Evolutionary conservation across 2,329 filamentous ascomycete genomes (phyloP).

Genomic region (Aspergillus sp.): DNA sequence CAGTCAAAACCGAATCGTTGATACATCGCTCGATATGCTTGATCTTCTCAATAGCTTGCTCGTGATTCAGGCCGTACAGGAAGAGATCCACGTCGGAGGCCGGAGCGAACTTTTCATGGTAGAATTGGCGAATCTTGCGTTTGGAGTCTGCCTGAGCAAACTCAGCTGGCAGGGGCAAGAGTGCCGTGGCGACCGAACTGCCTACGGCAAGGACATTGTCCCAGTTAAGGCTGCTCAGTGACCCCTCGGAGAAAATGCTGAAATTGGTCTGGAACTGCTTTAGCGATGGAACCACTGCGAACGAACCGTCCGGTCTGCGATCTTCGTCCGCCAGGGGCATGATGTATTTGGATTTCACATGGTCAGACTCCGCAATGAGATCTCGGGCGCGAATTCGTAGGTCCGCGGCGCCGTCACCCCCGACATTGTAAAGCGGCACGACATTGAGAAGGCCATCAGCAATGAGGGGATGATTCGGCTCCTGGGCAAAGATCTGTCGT

Average conservation of each 20-base stretch:
- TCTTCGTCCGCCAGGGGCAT: constrained; percentile 50
- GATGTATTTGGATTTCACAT: constrained; percentile 40
- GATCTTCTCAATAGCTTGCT: constrained; percentile 83
- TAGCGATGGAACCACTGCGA: constrained; percentile 69
- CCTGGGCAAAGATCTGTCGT: constrained; percentile 45
- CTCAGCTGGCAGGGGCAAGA: constrained; percentile 70
- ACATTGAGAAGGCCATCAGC: constrained; percentile 38
- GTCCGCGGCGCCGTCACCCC: constrained; percentile 24
- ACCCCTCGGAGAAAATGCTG: constrained; percentile 78
- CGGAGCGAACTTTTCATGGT: constrained; percentile 78
- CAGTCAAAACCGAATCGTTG: constrained; percentile 76
- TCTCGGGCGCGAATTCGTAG: constrained; percentile 40
- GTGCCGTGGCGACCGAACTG: constrained; percentile 77
- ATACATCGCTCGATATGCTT: constrained; percentile 77
- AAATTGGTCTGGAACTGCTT: constrained; percentile 80
- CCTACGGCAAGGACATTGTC: constrained; percentile 80
- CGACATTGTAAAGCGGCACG: constrained; percentile 38
- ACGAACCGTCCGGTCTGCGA: constrained; percentile 65
- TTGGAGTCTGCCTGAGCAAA: constrained; percentile 62
- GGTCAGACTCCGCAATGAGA: constrained; percentile 33
- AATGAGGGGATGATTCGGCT: constrained; percentile 35
- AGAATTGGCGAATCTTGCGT: constrained; percentile 68
- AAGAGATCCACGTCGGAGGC: constrained; percentile 89
- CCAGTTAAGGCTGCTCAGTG: constrained; percentile 78
- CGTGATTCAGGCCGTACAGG: constrained; percentile 76